phyloP scores from a whole-genome alignment of 163 green algal genomes.

The Scenedesmus sp. region DNA sequence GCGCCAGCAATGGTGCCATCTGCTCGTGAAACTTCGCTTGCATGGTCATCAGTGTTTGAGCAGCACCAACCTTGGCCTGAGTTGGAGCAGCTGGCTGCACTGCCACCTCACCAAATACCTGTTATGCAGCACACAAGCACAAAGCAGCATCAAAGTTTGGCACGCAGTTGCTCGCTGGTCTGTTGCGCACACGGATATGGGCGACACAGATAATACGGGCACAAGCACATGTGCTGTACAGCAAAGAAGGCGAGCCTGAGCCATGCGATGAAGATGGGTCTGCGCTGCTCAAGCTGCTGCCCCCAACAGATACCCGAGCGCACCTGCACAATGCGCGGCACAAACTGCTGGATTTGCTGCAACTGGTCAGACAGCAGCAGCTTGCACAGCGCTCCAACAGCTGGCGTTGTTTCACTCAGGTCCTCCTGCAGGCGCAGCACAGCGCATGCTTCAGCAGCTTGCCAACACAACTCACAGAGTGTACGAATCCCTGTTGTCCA shows the following conservation, averaged over 20 bases:
- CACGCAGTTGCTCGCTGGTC: not conserved
- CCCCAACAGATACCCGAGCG: not conserved
- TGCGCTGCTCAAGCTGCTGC: not conserved
- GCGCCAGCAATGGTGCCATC: conserved; percentile 57
- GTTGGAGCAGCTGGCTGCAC: conserved; percentile 49
- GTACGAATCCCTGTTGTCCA: too few relatives aligned
- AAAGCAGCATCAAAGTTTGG: not conserved
- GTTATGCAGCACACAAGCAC: conserved; percentile 27
- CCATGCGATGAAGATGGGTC: too few relatives aligned
- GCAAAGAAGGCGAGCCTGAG: too few relatives aligned
- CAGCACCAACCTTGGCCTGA: conserved; percentile 30
- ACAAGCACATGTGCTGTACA: too few relatives aligned
- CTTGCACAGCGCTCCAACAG: conserved; percentile 67
- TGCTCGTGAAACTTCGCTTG: conserved; percentile 52
- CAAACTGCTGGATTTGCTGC: conserved; percentile 39
- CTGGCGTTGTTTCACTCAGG: conserved; percentile 69
- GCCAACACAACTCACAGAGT: too few relatives aligned
- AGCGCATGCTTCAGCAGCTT: not conserved
- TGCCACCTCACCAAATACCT: conserved; percentile 59
- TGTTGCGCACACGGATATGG: too few relatives aligned
- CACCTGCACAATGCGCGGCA: conserved; percentile 52
- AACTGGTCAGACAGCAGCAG: conserved; percentile 58
- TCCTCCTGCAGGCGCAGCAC: conserved; percentile 64
- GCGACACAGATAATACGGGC: too few relatives aligned
- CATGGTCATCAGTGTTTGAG: conserved; percentile 56